phyloP scores from a whole-genome alignment of 768 basidiomycete genomes.

The Leccinum subtestaceum region DNA sequence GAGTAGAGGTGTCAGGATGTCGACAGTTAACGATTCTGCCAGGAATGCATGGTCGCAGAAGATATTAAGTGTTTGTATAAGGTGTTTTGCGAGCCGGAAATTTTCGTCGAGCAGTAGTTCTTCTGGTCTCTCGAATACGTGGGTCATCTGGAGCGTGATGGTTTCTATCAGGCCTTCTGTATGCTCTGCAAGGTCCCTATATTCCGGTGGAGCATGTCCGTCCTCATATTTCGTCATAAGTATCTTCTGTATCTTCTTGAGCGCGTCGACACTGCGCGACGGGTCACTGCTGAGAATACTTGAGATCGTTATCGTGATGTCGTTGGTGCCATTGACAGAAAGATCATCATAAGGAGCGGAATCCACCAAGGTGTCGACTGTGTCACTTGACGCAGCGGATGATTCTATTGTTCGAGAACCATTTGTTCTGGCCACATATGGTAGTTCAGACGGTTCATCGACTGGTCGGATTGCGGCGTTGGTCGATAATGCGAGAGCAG shows the following conservation, averaged over 20 bases:
- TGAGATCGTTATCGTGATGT: constrained; percentile 80
- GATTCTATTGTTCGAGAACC: constrained; percentile 14
- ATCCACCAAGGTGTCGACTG: constrained; percentile 36
- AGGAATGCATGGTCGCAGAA: constrained; percentile 90
- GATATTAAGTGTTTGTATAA: constrained; percentile 93
- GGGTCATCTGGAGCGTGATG: constrained; percentile 87
- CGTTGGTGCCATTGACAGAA: constrained; percentile 37
- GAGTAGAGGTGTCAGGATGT: constrained; percentile 80
- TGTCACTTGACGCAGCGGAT: constrained; percentile 21
- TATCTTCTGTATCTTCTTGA: constrained; percentile 91
- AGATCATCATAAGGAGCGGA: constrained; percentile 24
- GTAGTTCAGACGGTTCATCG: constrained; percentile 33
- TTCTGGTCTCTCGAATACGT: constrained; percentile 82
- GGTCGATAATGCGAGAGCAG: constrained; percentile 19
- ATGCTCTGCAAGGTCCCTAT: constrained; percentile 75
- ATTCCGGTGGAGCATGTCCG: constrained; percentile 64
- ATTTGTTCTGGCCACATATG: constrained; percentile 23
- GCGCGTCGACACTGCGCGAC: constrained; percentile 80
- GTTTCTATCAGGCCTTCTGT: constrained; percentile 86
- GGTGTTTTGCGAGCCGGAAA: constrained; percentile 93
- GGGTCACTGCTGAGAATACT: constrained; percentile 89
- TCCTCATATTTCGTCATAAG: constrained; percentile 73
- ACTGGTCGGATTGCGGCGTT: constrained; percentile 20
- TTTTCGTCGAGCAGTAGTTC: constrained; percentile 73
- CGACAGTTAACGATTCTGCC: constrained; percentile 82